Evolutionary conservation across 1,139 yeast genomes (phyloP), one percentile per base, ranked within the genome.

Genomic region (Saccharomyces hybrid): DNA sequence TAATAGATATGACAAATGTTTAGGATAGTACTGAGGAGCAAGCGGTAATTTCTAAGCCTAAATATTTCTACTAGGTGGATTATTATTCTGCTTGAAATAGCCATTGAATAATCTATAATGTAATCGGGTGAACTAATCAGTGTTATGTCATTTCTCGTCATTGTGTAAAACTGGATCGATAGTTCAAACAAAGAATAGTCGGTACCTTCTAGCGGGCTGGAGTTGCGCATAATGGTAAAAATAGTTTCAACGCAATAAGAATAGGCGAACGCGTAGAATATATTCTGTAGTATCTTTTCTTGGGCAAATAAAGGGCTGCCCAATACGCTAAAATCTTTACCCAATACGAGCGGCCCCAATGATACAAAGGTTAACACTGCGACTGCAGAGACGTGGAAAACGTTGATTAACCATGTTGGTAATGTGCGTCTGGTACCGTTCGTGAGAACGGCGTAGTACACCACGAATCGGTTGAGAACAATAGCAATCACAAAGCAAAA

Each of bases 181-280:
- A 68, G 56, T 52, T 66, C 71, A 50, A 66, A 62, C 8, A 65
- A 58, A 0, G 70, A 59, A 50, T 62, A 65, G 48, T 67, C 69
- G 3, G 61, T 59, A 49, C 64, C 69, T 41, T 60, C 64, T 53
- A 68, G 51, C 7, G 68, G 63, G 16, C 56, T 54, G 3, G 59
- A 51, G 51, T 65, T 63, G 1, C 64, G 53, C 1, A 68, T 61
- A 6, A 61, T 54, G 2, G 64, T 53, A 14, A 65, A 54, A 48
- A 68, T 64, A 0, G 66, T 59, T 54, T 68, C 70, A 3, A 66
- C 57, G 51, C 68, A 58, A 50, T 63, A 64, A 1, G 71, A 66
- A 51, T 61, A 55, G 14, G 66, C 55, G 47, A 66, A 57, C 7
- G 58, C 48, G n/a, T 38, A 38, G 24, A 38, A 38, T 38, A 38